Base-by-base conservation (phyloP, 352 stramenopile genomes). In the Globisporangium paroecandrum region DNA sequence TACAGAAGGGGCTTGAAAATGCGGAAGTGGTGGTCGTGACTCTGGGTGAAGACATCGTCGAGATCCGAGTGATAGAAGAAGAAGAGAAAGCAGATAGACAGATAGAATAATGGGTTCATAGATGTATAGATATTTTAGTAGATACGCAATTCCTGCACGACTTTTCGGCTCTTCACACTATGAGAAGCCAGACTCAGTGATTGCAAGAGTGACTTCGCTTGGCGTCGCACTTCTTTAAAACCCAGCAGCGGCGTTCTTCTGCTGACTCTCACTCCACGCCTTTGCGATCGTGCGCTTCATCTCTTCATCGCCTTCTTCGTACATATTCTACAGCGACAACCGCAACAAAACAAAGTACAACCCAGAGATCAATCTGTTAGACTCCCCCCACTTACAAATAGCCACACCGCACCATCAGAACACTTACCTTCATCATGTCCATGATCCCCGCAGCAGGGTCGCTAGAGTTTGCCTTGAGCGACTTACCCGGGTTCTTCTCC, bases 211-310 rank as follows among this genome's bases (percentile, higher is more conserved):
- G 43, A 12, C 22, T 27, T 27, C 47, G 4, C 47, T 55, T 15
- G 20, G 22, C n/a, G 15, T 54, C 46, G 15, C 58, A 10, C 9
- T 25, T 18, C 12, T 12, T 61, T 62, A 74, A 22, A 69, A 57
- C 8, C 43, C 57, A 47, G 59, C 47, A n/a, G 68, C 72, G 3
- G 68, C 74, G 22, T 73, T 82, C 72, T 96, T 96, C 15, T 90
- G 73, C 12, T 85, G 85, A 65, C 84, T 95, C 70, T 96, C 88
- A 29, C 34, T 82, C 88, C 87, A 95, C n/a, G 89, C 89, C 73
- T 96, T 91, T 61, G 87, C 88, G 58, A 96, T 96, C 54, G 89
- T 95, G 60, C 85, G 80, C 82, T 95, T 96, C 88, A 95, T 94
- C 27, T 96, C 83, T 25, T 93, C 88, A 69, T 96, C 89, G 15